Conservation (phyloP, 192 early-diverging fungal genomes). For the Obelidium mucronatum region DNA sequence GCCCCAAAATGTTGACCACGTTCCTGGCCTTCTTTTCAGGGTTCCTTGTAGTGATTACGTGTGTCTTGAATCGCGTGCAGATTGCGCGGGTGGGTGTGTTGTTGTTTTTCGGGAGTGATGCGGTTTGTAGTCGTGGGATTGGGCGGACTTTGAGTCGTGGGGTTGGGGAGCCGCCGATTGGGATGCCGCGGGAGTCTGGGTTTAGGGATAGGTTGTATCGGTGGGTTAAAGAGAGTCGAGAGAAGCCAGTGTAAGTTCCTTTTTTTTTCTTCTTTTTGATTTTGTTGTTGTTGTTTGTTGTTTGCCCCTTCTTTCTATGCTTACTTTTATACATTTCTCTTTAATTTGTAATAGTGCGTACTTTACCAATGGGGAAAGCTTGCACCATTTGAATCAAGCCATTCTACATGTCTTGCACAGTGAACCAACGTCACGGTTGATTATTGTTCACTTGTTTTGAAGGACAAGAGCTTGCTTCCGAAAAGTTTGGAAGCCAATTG, state of each 20-base stretch:
- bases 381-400: conserved; percentile 64
- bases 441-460: conserved; percentile 62
- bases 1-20: conserved; percentile 52
- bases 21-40: conserved; percentile 60
- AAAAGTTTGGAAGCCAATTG: conserved; percentile 60
- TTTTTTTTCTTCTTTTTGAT: not conserved
- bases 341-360: conserved; percentile 42
- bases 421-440: conserved; percentile 53
- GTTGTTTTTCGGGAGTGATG: conserved; percentile 9
- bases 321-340: not conserved
- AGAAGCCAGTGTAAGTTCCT: conserved; percentile 49
- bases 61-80: conserved; percentile 50
- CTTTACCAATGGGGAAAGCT: conserved; percentile 64
- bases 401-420: conserved; percentile 58
- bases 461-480: conserved; percentile 49
- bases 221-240: conserved; percentile 45
- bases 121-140: too few species aligned
- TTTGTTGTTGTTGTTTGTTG: too few species aligned
- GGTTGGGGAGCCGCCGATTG: not conserved
- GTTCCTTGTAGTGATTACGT: conserved; percentile 48
- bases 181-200: not conserved
- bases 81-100: conserved; percentile 40
- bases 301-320: not conserved
- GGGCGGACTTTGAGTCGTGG: not conserved
- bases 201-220: conserved; percentile 20